These are phyloP conservation scores for Sclerotinia glacialis DNA, from an alignment of 2,329 filamentous ascomycete genomes.

Conservation along the genomic window DNA sequence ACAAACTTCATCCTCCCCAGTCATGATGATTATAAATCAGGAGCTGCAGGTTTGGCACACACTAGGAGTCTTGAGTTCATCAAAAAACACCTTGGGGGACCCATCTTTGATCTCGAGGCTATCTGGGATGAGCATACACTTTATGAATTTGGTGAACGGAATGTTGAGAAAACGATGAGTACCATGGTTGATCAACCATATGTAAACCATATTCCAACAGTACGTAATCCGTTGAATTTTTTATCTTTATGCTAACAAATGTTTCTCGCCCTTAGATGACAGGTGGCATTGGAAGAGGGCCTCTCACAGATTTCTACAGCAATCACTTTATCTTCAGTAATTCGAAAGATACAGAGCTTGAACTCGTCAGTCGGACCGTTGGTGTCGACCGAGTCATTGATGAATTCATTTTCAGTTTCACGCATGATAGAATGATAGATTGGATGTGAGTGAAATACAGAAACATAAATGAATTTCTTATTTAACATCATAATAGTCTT, in stretches of 20 bases:
- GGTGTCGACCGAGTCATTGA: constrained; percentile 71
- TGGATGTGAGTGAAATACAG: constrained; percentile 57
- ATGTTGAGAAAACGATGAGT: constrained; percentile 70
- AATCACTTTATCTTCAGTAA: constrained; percentile 75
- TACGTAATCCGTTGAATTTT: constrained; percentile 40
- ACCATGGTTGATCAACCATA: constrained; percentile 80
- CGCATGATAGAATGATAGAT: constrained; percentile 60
- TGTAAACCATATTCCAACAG: constrained; percentile 73
- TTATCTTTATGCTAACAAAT: not conserved
- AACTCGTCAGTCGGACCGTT: constrained; percentile 68
- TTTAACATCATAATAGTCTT: constrained; percentile 41
- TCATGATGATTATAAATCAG: constrained; percentile 42
- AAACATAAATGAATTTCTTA: not conserved
- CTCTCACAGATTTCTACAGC: constrained; percentile 65
- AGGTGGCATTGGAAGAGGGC: constrained; percentile 65
- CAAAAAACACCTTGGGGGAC: constrained; percentile 61
- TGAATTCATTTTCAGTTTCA: constrained; percentile 65
- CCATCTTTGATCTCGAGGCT: constrained; percentile 70
- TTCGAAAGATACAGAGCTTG: constrained; percentile 61
- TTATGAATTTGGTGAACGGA: constrained; percentile 66
- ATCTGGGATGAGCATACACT: constrained; percentile 79
- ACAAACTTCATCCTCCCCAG: constrained; percentile 28
- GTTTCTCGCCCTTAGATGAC: constrained; percentile 37
- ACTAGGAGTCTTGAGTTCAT: constrained; percentile 64
- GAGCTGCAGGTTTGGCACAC: constrained; percentile 54